Evolutionary conservation across 352 stramenopile genomes (phyloP).

Genomic region (Phytophthora colocasiae): DNA sequence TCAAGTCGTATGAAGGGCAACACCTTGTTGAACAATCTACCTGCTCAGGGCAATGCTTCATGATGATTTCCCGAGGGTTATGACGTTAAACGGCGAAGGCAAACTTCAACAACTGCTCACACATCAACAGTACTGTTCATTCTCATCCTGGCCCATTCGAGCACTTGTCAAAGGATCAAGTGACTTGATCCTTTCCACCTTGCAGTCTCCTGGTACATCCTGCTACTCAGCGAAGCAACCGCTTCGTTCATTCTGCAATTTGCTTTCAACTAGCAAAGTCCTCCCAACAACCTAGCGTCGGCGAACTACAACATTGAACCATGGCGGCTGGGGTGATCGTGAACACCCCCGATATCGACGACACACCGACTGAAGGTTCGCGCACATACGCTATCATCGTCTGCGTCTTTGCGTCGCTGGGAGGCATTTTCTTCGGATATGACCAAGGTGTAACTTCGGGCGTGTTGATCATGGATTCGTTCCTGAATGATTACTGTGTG

Average conservation of each 20-base stretch:
- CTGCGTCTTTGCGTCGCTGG: slow-evolving; percentile 26
- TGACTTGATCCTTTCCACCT: no score
- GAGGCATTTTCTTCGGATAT: slow-evolving; percentile 35
- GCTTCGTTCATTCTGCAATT: slow-evolving; percentile 28
- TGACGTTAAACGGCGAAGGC: slow-evolving; percentile 7
- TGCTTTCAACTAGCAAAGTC: slow-evolving; percentile 9
- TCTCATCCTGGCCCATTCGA: neutral
- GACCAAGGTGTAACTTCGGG: slow-evolving; percentile 34
- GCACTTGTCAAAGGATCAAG: no score
- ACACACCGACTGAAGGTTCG: slow-evolving; percentile 34
- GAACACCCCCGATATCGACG: slow-evolving; percentile 20
- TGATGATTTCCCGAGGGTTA: neutral
- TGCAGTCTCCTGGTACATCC: no score
- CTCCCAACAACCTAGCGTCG: neutral
- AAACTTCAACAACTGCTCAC: slow-evolving; percentile 23
- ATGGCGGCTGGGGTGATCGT: slow-evolving; percentile 31
- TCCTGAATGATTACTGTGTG: slow-evolving; percentile 43
- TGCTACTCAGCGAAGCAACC: neutral
- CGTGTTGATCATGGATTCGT: slow-evolving; percentile 12
- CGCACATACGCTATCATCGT: slow-evolving; percentile 40
- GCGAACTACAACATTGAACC: slow-evolving; percentile 8
- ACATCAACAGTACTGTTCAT: slow-evolving; percentile 13
- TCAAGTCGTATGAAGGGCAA: slow-evolving; percentile 18
- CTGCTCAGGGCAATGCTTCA: neutral
- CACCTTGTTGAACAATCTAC: slow-evolving; percentile 1